phyloP scores from a whole-genome alignment of 768 basidiomycete genomes.

The Suillus variegatus region DNA sequence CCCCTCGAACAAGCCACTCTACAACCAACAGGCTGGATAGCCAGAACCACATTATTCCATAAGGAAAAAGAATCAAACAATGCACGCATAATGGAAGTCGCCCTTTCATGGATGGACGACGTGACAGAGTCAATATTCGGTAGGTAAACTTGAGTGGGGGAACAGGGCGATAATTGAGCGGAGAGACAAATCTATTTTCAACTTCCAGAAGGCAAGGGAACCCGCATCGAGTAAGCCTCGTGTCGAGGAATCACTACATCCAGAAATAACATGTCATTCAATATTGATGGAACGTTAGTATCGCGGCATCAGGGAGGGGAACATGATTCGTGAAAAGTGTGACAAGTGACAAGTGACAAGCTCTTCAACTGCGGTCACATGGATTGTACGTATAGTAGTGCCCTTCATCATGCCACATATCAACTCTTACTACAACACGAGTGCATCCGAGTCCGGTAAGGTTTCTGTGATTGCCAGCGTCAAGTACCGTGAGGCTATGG shows the following conservation, averaged over 20 bases:
- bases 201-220: not conserved
- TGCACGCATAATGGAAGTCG: not conserved
- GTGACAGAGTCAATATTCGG: not conserved
- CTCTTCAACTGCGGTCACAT: too few relatives aligned
- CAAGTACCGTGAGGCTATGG: not conserved
- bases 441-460: not conserved
- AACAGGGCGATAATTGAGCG: not conserved
- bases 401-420: too few relatives aligned
- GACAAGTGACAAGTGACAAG: too few relatives aligned
- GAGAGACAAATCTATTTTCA: not conserved
- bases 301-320: too few relatives aligned
- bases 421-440: not conserved
- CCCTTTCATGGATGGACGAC: not conserved
- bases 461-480: not conserved
- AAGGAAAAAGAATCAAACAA: conserved; percentile 3
- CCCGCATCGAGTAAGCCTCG: not conserved
- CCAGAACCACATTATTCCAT: not conserved
- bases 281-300: too few relatives aligned
- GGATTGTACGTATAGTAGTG: too few relatives aligned
- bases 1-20: conserved; percentile 2
- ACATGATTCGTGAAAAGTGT: too few relatives aligned
- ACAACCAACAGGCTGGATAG: not conserved
- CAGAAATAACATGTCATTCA: too few relatives aligned
- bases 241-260: not conserved
- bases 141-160: not conserved